Base-by-base conservation (phyloP, 768 basidiomycete genomes). In the Aureoboletus auriporus region DNA sequence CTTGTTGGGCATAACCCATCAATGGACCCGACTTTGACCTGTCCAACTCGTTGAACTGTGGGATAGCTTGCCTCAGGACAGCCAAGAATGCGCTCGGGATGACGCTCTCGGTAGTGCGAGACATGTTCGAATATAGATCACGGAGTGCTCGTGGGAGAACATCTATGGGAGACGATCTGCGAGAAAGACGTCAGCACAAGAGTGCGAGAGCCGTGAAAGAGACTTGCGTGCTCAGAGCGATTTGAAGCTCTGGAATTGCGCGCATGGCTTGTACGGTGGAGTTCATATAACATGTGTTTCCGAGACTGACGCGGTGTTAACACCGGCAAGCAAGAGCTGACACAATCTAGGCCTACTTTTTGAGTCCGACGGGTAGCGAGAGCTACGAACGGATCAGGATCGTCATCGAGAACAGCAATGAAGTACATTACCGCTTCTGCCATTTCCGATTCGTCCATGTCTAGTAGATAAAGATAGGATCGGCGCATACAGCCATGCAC, bases 261-360 rank as follows among this genome's bases (percentile, higher is more conserved):
- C 92, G 87, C 53, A 99, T 77, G n/a, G 89, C 85, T 71, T 99
- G 96, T 1, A 98, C 74, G 2, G 90, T 92, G 1, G 96, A 83
- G 63, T 95, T 98, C 86, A 97, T 92, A 70, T 99, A 99, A 61
- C 95, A 97, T 0, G 94, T 97, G 63, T 97, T 97, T 31, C 95
- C 93, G 33, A 94, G 71, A 60, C 80, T 82, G 14, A 42, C 13
- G 13, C 20, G 35, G 35, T 4, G 42, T 55, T 48, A 42, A 35
- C 9, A 39, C 26, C 30, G 8, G 20, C 27, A 26, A 44, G 20
- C 20, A 23, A 13, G 29, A 7, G 12, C 1, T 0, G 36, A 35
- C 27, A 13, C 2, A 16, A 39, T 12, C 14, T 12, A 28, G 7
- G 48, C 78, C 36, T 58, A 84, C 82, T 95, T 95, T 61, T 71